phyloP scores from a whole-genome alignment of 2,329 filamentous ascomycete genomes.

The Fusarium mundagurra region DNA sequence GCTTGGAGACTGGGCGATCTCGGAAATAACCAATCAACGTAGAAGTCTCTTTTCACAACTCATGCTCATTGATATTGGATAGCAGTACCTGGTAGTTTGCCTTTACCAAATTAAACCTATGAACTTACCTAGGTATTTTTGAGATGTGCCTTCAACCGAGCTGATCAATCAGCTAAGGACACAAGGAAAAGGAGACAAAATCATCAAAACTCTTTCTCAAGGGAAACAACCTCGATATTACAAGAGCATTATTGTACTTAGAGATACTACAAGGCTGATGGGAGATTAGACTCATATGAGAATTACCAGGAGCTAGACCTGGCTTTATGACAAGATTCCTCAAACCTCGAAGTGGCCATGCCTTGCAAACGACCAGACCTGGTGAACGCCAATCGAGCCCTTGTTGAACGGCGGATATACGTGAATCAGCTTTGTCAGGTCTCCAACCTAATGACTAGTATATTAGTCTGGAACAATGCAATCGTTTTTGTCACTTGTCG shows the following conservation, averaged over 20 bases:
- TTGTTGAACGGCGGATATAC: not conserved
- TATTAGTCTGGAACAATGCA: not conserved
- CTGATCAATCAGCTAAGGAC: not conserved
- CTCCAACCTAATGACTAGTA: not conserved
- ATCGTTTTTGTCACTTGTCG: too few species aligned
- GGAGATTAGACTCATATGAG: not conserved
- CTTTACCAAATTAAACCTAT: not conserved
- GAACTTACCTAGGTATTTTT: not conserved
- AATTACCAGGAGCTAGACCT: not conserved
- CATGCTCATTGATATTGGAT: not conserved
- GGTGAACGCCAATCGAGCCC: not conserved
- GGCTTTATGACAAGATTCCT: not conserved
- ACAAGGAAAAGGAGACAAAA: not conserved
- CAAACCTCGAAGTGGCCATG: not conserved
- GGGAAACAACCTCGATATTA: not conserved
- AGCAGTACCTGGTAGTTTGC: not conserved
- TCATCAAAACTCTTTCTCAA: not conserved
- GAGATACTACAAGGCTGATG: not conserved
- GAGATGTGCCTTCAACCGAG: too few species aligned
- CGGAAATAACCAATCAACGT: conserved; percentile 14
- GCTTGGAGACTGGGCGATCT: not conserved
- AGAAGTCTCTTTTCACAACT: not conserved
- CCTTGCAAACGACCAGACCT: not conserved
- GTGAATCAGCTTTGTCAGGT: not conserved
- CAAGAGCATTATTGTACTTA: not conserved